Evolutionary conservation across 1,284 basidiomycete species (phyloP).

Genomic region (Phenoliferia sp.): DNA sequence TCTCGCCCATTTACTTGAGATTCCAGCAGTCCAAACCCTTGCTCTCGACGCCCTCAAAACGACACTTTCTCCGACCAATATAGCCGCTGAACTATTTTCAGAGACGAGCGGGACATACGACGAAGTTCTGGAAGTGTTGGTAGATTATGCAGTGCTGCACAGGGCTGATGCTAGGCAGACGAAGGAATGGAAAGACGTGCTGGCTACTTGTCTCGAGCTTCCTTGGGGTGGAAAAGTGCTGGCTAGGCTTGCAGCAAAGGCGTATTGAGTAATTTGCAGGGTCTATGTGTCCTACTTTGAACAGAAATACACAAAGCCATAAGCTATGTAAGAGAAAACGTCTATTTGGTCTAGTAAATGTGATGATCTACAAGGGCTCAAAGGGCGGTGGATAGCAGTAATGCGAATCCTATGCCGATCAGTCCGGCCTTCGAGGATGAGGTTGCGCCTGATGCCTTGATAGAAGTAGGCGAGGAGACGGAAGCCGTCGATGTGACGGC

Average conservation of each 20-base stretch:
- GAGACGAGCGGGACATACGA: neutral
- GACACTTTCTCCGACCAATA: neutral
- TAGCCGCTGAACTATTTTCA: slow-evolving; percentile 2
- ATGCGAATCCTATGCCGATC: too few species aligned
- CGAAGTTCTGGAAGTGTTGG: neutral
- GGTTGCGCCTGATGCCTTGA: too few species aligned
- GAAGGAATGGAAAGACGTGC: neutral
- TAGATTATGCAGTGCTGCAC: neutral
- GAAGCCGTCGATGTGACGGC: too few species aligned
- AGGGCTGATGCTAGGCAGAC: neutral
- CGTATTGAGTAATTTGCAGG: too few species aligned
- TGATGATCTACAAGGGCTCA: too few species aligned
- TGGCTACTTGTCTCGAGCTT: neutral
- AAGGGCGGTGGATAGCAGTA: too few species aligned
- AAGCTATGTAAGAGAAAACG: too few species aligned
- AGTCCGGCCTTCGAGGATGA: too few species aligned
- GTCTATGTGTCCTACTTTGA: too few species aligned
- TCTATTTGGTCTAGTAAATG: too few species aligned
- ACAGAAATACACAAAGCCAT: too few species aligned
- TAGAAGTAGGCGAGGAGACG: too few species aligned
- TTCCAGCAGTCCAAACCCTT: slow-evolving; percentile 1
- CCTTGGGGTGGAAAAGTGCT: neutral
- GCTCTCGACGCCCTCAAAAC: slow-evolving; percentile 2
- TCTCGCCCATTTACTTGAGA: slow-evolving; percentile 8
- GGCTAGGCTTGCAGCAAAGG: neutral